Percentiles rank a stretch among this genome's conserved stretches.
These are phyloP conservation scores for Ceriops zippeliana DNA, from an alignment of 345 rosid species.

Conservation along the genomic window DNA sequence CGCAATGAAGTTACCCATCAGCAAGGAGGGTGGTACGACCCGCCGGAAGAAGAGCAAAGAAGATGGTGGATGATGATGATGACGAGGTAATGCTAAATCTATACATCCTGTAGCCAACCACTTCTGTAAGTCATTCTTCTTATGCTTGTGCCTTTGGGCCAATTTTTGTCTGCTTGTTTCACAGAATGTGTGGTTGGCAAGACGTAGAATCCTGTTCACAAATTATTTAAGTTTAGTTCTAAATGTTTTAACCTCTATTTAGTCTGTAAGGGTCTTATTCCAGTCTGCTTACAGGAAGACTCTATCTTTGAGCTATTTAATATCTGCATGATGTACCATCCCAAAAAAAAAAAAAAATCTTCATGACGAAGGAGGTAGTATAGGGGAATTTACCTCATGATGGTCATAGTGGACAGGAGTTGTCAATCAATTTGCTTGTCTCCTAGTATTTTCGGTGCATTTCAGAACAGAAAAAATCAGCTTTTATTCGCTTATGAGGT, in stretches of 20 bases:
- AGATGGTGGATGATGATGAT: conserved; percentile 47
- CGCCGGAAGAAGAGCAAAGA: conserved; percentile 81
- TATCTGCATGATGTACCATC: no score
- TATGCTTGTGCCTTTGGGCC: not conserved
- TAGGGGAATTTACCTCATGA: no score
- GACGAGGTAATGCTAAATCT: conserved; percentile 44
- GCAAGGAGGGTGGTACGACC: conserved; percentile 88
- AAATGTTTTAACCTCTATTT: not conserved
- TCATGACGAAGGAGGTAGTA: no score
- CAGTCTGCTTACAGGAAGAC: no score
- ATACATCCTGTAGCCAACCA: not conserved
- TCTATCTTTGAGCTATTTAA: no score
- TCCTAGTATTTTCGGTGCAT: no score
- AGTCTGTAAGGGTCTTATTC: not conserved
- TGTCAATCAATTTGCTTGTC: no score
- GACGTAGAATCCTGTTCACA: not conserved
- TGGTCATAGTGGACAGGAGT: no score
- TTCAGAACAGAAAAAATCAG: no score
- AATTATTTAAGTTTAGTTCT: not conserved
- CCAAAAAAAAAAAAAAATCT: no score
- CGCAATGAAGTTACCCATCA: conserved; percentile 86
- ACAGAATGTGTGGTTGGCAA: not conserved
- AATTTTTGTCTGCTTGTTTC: no score
- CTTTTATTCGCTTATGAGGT: no score
- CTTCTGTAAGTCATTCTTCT: not conserved